Percentiles rank a stretch among this genome's conserved stretches.
These are phyloP conservation scores for Mycena belliarum DNA, from an alignment of 768 basidiomycete genomes.

Conservation along the genomic window DNA sequence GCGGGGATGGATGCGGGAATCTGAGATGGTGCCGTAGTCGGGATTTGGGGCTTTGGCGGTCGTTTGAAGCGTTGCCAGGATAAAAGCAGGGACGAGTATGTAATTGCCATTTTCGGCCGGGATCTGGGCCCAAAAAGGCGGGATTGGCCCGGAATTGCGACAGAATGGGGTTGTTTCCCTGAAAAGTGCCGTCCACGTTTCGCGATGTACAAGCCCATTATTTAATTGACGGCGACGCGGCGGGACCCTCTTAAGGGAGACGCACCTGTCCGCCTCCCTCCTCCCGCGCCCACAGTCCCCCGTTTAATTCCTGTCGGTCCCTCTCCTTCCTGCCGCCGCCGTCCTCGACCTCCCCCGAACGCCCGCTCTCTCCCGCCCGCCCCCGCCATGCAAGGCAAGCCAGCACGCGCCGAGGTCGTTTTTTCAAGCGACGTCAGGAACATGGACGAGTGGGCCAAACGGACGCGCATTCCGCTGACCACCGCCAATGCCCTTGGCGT, in stretches of 20 bases:
- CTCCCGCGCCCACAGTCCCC: neutral
- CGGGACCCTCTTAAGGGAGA: neutral
- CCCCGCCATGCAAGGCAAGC: slow-evolving; percentile 35
- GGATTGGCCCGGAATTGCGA: neutral
- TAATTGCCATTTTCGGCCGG: neutral
- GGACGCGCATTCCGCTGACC: slow-evolving; percentile 79
- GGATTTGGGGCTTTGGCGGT: neutral
- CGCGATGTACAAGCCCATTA: neutral
- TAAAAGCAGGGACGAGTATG: neutral
- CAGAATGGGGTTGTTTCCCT: neutral
- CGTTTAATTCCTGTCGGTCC: slow-evolving; percentile 5
- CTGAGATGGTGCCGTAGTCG: slow-evolving; percentile 6
- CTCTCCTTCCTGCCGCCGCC: neutral
- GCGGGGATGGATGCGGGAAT: neutral
- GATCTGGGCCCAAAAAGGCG: neutral
- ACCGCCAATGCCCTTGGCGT: slow-evolving; percentile 81
- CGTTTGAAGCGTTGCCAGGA: slow-evolving; percentile 3
- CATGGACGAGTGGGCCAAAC: slow-evolving; percentile 82
- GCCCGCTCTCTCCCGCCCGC: slow-evolving; percentile 9
- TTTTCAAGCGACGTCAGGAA: slow-evolving; percentile 80
- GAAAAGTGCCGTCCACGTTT: neutral
- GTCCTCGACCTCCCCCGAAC: neutral
- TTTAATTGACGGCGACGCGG: neutral
- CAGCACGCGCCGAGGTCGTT: slow-evolving; percentile 55
- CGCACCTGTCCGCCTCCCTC: neutral